Percentiles rank a stretch among this genome's conserved stretches.
Evolutionary conservation across 2,329 filamentous ascomycete species (phyloP).

Genomic region (Fusarium ambrosium): DNA sequence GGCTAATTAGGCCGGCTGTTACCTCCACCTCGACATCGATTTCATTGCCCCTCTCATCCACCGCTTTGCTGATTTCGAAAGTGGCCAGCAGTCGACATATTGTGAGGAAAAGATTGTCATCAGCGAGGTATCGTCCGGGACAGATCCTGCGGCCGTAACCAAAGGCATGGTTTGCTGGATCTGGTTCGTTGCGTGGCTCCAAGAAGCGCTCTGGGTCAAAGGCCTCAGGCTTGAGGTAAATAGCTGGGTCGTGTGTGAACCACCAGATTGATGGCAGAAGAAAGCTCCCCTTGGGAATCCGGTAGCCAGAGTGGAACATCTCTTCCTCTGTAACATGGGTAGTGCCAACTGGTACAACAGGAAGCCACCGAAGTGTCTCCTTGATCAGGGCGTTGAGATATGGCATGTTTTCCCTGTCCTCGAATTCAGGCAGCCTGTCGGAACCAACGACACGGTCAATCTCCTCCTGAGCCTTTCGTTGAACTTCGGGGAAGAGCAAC

Average conservation of each 20-base stretch:
- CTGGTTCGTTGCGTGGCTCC: conserved; percentile 46
- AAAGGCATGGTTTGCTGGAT: conserved; percentile 49
- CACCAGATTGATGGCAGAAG: conserved; percentile 44
- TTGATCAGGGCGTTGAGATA: conserved; percentile 51
- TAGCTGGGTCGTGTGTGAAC: conserved; percentile 71
- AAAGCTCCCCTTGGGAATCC: conserved; percentile 47
- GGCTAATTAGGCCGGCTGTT: conserved; percentile 36
- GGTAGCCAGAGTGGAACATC: conserved; percentile 41
- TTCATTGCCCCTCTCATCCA: conserved; percentile 35
- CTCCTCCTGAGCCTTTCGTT: conserved; percentile 46
- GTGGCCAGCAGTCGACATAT: conserved; percentile 59
- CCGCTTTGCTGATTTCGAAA: conserved; percentile 56
- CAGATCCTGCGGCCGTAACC: conserved; percentile 55
- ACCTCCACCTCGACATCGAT: conserved; percentile 33
- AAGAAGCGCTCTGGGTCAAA: conserved; percentile 54
- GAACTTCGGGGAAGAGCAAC: conserved; percentile 40
- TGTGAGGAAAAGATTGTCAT: conserved; percentile 50
- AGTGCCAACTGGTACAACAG: conserved; percentile 53
- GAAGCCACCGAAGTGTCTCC: conserved; percentile 50
- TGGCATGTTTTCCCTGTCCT: conserved; percentile 47
- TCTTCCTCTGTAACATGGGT: conserved; percentile 55
- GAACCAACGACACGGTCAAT: conserved; percentile 48
- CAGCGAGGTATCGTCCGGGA: conserved; percentile 51
- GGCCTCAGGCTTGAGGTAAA: conserved; percentile 62
- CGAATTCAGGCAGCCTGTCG: conserved; percentile 45